phyloP scores from a whole-genome alignment of 1,284 basidiomycete species.

The Heterobasidion occidentale region DNA sequence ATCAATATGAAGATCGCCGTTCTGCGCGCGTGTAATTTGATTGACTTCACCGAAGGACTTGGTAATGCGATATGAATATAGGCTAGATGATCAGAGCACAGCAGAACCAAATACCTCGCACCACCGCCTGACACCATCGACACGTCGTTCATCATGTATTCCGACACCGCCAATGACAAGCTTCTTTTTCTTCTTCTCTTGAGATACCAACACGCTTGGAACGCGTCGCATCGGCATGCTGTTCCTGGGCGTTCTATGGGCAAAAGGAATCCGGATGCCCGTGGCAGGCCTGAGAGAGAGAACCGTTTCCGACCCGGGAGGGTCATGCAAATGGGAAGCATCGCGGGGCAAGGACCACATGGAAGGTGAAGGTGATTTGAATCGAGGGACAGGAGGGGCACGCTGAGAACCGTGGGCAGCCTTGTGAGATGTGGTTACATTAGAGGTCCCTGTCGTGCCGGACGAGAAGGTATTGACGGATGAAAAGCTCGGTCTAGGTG shows the following conservation, averaged over 20 bases:
- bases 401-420: conserved; percentile 41
- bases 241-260: conserved; percentile 15
- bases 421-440: conserved; percentile 37
- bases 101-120: conserved; percentile 48
- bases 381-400: conserved; percentile 29
- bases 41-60: conserved; percentile 69
- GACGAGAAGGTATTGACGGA: conserved; percentile 53
- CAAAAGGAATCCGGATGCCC: conserved; percentile 16
- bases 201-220: conserved; percentile 17
- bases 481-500: conserved; percentile 59
- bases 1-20: conserved; percentile 65
- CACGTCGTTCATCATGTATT: conserved; percentile 23
- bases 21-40: conserved; percentile 61
- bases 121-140: conserved; percentile 44
- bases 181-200: conserved; percentile 24
- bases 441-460: conserved; percentile 29
- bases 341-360: conserved; percentile 32
- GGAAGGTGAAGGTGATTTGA: conserved; percentile 26
- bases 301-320: conserved; percentile 22
- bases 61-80: not conserved
- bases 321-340: conserved; percentile 28
- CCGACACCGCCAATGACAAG: conserved; percentile 31
- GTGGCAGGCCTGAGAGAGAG: conserved; percentile 15
- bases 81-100: conserved; percentile 2
- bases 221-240: conserved; percentile 15